A percentile compares a stretch with the other conserved stretches of the same genome.
phyloP scores from a whole-genome alignment of 1,284 basidiomycete genomes.

The Pseudozyma hubeiensis region DNA sequence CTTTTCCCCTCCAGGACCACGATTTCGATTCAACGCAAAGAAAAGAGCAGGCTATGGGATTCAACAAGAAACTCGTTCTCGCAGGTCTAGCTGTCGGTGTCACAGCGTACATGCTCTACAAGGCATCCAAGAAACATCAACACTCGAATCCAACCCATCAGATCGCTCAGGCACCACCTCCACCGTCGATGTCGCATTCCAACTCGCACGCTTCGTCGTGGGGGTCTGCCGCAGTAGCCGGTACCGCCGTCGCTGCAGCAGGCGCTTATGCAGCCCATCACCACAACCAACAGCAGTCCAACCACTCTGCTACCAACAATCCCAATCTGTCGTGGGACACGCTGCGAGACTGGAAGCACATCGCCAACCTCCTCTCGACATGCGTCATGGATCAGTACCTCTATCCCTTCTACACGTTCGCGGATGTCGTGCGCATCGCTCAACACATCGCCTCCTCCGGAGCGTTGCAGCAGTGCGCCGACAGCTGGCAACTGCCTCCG shows the following conservation, averaged over 20 bases:
- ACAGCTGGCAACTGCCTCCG: slow-evolving; percentile 61
- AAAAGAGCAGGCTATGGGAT: slow-evolving; percentile 33
- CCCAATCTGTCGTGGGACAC: slow-evolving; percentile 45
- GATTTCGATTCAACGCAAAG: not conserved
- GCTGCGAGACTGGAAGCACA: slow-evolving; percentile 51
- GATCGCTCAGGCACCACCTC: slow-evolving; percentile 1
- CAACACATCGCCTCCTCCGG: slow-evolving; percentile 51
- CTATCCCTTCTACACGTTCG: slow-evolving; percentile 60
- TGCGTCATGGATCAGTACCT: slow-evolving; percentile 60
- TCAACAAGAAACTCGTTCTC: slow-evolving; percentile 60
- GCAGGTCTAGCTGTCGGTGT: slow-evolving; percentile 59
- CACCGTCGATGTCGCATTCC: slow-evolving; percentile 17
- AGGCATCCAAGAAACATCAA: slow-evolving; percentile 55
- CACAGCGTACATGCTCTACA: slow-evolving; percentile 56
- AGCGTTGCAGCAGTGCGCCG: slow-evolving; percentile 45
- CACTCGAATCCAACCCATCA: slow-evolving; percentile 14
- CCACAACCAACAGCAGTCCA: slow-evolving; percentile 32
- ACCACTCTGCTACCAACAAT: slow-evolving; percentile 18
- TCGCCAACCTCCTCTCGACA: slow-evolving; percentile 53
- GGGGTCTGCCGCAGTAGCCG: slow-evolving; percentile 38
- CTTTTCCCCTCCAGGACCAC: not conserved
- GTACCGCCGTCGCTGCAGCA: slow-evolving; percentile 42
- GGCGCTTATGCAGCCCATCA: slow-evolving; percentile 37
- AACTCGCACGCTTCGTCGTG: slow-evolving; percentile 25
- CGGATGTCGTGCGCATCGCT: slow-evolving; percentile 45